phyloP scores from a whole-genome alignment of 2,329 filamentous ascomycete genomes.

The Alternaria arbusti region DNA sequence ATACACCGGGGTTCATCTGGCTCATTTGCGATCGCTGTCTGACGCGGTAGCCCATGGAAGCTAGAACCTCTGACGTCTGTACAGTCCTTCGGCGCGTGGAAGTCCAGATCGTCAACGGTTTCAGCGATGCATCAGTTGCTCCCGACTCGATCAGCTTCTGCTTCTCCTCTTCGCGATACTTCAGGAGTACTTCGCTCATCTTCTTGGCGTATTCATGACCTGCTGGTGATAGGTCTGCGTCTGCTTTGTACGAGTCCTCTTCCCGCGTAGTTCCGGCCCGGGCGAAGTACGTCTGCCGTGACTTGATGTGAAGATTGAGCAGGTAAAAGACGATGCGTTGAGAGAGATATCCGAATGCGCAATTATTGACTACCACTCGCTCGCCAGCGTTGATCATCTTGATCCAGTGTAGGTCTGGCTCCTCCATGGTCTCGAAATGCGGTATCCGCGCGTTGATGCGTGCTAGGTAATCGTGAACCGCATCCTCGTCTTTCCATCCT shows the following conservation, averaged over 20 bases:
- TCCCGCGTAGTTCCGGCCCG: constrained; percentile 85
- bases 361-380: constrained; percentile 93
- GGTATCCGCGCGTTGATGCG: constrained; percentile 93
- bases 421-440: constrained; percentile 95
- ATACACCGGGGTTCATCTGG: constrained; percentile 94
- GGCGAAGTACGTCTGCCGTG: constrained; percentile 90
- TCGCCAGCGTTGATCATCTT: constrained; percentile 99
- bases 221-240: constrained; percentile 81
- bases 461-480: constrained; percentile 87
- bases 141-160: constrained; percentile 71
- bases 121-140: constrained; percentile 71
- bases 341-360: constrained; percentile 94
- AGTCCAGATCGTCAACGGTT: constrained; percentile 90
- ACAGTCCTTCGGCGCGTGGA: constrained; percentile 89
- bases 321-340: constrained; percentile 98
- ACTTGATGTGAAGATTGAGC: constrained; percentile 96
- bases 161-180: constrained; percentile 83
- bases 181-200: constrained; percentile 76
- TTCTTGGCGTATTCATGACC: constrained; percentile 76
- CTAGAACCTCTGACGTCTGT: constrained; percentile 85
- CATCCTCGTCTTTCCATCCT: constrained; percentile 90
- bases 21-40: constrained; percentile 95
- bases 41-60: constrained; percentile 80
- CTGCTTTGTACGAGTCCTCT: constrained; percentile 89
- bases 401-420: constrained; percentile 93